These are phyloP conservation scores for Paraconiothyrium sp. DNA, from an alignment of 2,329 filamentous ascomycete genomes.

Conservation along the genomic window DNA sequence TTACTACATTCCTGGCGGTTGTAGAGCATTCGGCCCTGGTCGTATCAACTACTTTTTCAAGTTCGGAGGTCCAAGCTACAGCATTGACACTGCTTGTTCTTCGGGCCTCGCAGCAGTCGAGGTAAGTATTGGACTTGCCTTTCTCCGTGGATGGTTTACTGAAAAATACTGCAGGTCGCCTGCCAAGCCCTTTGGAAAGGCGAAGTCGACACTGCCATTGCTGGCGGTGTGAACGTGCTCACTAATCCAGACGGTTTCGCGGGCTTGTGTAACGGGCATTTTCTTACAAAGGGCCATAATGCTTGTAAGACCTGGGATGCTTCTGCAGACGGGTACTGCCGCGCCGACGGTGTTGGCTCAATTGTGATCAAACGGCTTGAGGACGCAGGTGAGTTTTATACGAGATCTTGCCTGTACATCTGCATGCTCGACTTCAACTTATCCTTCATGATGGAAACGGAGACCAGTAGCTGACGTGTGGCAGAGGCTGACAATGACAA, in stretches of 20 bases:
- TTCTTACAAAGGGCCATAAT: slow-evolving; percentile 31
- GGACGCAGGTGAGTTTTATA: slow-evolving; percentile 26
- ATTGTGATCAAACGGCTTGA: slow-evolving; percentile 39
- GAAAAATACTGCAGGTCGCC: slow-evolving; percentile 21
- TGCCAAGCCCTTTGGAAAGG: slow-evolving; percentile 37
- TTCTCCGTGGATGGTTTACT: too few relatives aligned
- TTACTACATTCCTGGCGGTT: slow-evolving; percentile 58
- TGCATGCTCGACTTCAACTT: too few relatives aligned
- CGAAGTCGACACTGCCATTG: slow-evolving; percentile 35
- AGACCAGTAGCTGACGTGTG: too few relatives aligned
- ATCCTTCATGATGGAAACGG: too few relatives aligned
- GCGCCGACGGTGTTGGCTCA: slow-evolving; percentile 37
- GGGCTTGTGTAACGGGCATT: slow-evolving; percentile 28
- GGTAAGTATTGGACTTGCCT: too few relatives aligned
- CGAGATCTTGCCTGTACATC: too few relatives aligned
- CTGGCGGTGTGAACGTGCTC: slow-evolving; percentile 33
- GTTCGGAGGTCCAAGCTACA: slow-evolving; percentile 53
- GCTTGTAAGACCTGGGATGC: slow-evolving; percentile 40
- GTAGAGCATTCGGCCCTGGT: slow-evolving; percentile 55
- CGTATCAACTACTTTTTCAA: slow-evolving; percentile 44
- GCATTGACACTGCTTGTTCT: slow-evolving; percentile 46
- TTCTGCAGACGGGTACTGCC: slow-evolving; percentile 35
- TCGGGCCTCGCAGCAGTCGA: slow-evolving; percentile 7
- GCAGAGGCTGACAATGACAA: slow-evolving; percentile 23
- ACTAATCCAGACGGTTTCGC: slow-evolving; percentile 40